Evolutionary conservation across 2,329 filamentous ascomycete genomes (phyloP), one percentile per base, ranked within the genome.

Genomic region (Rhynchosporium agropyri): DNA sequence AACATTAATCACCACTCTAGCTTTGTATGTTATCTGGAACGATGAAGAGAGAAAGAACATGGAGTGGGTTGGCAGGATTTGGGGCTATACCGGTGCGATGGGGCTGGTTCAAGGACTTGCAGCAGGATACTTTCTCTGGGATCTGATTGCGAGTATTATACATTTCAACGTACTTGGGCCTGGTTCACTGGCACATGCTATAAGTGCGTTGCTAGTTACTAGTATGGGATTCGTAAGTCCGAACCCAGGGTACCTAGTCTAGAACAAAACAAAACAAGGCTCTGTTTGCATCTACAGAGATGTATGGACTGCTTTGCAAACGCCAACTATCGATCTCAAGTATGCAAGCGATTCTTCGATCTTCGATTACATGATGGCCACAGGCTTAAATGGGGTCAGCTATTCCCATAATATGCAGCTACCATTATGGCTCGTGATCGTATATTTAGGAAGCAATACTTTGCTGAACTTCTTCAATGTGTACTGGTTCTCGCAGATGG

Each of bases 111-210:
- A 91, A 76, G 87, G 85, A 5, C 82, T 92, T 69, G 90, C 89
- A 1, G 81, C 85, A 33, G 90, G 90, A 12, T 94, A 94, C 75
- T 94, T 94, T 72, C 75, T 93, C 60, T 94, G 43, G 89, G 90
- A 94, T 73, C 75, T 93, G 49, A 77, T 85, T 64, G 82, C 91
- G 66, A 92, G 89, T 50, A 77, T 84, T 65, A 76, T 81, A 71
- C 83, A 91, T 71, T 71, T 92, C 28, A 79, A 85, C 60, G 83
- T 91, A 51, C 92, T 93, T 48, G 65, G 65, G 0, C 38, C 26
- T 0, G 67, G 64, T 13, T 66, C 91, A 74, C 79, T 93, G 61
- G 88, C 88, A 58, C 90, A 93, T 74, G 90, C 89, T 53, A 76
- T 89, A 50, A 85, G 84, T 67, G 90, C 90, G 7, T 77, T 92